Percentiles rank a stretch among this genome's conserved stretches.
phyloP scores from a whole-genome alignment of 805 yeast genomes.

The Naumovozyma dairenensis region DNA sequence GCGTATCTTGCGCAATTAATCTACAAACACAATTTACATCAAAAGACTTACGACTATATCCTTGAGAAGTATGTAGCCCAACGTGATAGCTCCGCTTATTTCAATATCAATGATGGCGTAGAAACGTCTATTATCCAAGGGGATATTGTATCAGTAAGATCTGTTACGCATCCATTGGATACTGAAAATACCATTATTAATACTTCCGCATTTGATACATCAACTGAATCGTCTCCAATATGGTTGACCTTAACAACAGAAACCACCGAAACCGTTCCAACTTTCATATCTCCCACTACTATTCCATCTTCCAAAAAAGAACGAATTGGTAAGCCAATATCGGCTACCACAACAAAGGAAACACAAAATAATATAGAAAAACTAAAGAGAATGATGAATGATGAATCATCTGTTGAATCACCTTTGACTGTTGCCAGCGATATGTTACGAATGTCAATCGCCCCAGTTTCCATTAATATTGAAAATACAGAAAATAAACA shows the following conservation, averaged over 20 bases:
- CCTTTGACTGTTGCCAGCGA: no score
- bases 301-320: no score
- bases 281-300: no score
- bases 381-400: no score
- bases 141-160: slow-evolving; percentile 11
- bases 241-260: not conserved
- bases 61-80: slow-evolving; percentile 13
- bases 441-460: no score
- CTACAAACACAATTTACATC: slow-evolving; percentile 20
- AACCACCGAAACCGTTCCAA: not conserved
- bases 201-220: slow-evolving; percentile 4
- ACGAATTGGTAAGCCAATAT: no score
- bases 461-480: no score
- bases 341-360: no score
- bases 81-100: slow-evolving; percentile 11
- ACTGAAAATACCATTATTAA: slow-evolving; percentile 4
- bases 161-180: slow-evolving; percentile 8
- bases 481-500: no score
- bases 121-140: no score
- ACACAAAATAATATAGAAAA: no score
- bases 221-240: not conserved
- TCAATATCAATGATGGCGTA: slow-evolving; percentile 10
- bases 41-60: slow-evolving; percentile 10
- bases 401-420: no score
- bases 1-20: slow-evolving; percentile 18